phyloP scores from a whole-genome alignment of 2,329 filamentous ascomycete genomes.

The Alternaria incomplexa region DNA sequence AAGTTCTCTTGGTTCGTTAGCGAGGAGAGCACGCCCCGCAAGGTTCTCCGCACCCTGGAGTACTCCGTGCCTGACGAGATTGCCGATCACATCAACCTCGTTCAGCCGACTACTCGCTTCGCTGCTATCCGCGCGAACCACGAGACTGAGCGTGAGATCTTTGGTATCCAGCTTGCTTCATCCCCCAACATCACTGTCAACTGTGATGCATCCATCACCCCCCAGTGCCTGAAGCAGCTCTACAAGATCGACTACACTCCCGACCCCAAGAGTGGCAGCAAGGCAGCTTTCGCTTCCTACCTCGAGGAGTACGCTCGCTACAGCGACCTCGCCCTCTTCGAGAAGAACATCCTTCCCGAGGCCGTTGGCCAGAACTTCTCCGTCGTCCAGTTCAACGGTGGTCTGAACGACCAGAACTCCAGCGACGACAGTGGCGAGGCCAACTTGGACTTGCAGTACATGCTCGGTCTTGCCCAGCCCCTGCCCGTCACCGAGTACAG shows the following conservation, averaged over 20 bases:
- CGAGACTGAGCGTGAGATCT: constrained; percentile 25
- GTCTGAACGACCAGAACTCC: constrained; percentile 30
- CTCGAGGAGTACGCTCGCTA: constrained; percentile 59
- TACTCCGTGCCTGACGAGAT: constrained; percentile 52
- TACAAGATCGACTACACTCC: constrained; percentile 60
- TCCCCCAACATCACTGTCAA: constrained; percentile 20
- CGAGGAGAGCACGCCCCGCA: constrained; percentile 44
- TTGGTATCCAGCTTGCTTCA: constrained; percentile 21
- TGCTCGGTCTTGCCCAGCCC: constrained; percentile 60
- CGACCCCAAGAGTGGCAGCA: constrained; percentile 54
- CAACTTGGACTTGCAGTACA: constrained; percentile 68
- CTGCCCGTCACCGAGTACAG: constrained; percentile 64
- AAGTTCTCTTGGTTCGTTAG: constrained; percentile 54
- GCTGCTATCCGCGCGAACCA: constrained; percentile 39
- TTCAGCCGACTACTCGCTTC: constrained; percentile 61
- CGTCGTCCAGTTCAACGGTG: constrained; percentile 38
- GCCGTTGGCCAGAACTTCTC: constrained; percentile 54
- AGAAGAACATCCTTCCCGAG: constrained; percentile 46
- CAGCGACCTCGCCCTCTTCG: constrained; percentile 53
- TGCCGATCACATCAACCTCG: constrained; percentile 51
- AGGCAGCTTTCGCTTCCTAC: constrained; percentile 60
- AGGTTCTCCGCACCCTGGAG: constrained; percentile 52
- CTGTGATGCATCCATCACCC: constrained; percentile 48
- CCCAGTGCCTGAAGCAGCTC: constrained; percentile 55
- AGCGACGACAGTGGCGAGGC: constrained; percentile 56